A percentile compares a stretch with the other conserved stretches of the same genome.
Evolutionary conservation across 306 rosid genomes (phyloP).

Genomic region (Quercus berberidifolia): DNA sequence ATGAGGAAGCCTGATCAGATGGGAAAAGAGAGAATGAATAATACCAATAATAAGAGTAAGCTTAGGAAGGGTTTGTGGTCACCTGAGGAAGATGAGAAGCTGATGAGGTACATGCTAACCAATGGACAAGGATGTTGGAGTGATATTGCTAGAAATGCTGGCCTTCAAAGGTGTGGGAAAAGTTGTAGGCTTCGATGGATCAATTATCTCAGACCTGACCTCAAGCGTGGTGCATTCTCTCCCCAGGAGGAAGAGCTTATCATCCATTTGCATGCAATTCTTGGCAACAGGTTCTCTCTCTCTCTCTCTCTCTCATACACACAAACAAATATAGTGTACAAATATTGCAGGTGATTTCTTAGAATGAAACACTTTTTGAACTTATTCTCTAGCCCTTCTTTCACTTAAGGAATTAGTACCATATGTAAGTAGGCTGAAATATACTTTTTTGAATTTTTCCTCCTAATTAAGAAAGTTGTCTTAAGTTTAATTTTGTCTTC

Average conservation of each 20-base stretch:
- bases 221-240: constrained; percentile 86
- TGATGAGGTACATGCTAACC: constrained; percentile 79
- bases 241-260: constrained; percentile 78
- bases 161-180: constrained; percentile 84
- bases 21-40: constrained; percentile 27
- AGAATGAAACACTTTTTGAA: not conserved
- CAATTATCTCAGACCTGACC: constrained; percentile 91
- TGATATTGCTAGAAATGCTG: constrained; percentile 85
- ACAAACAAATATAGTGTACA: not conserved
- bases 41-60: constrained; percentile 30
- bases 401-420: not conserved
- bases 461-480: too few species aligned
- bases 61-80: constrained; percentile 89
- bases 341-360: not conserved
- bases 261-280: constrained; percentile 79
- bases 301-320: not conserved
- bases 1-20: constrained; percentile 44
- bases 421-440: not conserved
- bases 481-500: too few species aligned
- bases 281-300: constrained; percentile 65
- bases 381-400: not conserved
- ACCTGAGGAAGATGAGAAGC: constrained; percentile 93
- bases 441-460: too few species aligned
- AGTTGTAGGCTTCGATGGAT: constrained; percentile 99
- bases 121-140: constrained; percentile 98